Base-by-base conservation (phyloP, 345 rosid species). In the Leavenworthia alabamica region DNA sequence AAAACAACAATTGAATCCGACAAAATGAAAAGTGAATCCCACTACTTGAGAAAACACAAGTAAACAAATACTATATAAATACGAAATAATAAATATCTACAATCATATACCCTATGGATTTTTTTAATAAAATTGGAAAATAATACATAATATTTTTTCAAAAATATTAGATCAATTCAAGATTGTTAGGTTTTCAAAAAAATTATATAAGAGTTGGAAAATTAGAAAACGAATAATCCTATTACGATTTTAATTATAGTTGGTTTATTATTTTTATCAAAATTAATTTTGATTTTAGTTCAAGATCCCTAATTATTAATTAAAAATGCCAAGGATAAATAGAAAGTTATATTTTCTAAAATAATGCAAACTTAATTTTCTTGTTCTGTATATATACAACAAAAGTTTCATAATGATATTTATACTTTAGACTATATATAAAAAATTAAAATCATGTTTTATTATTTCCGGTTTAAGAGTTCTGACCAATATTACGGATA, bases 11-110 rank as follows among this genome's bases (percentile, higher is more conserved):
- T 4, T 47, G 15, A 35, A 23, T 61, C 56, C 47, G 66, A 62
- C 47, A 62, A 36, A 47, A 48, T 36, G 22, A 33, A 35, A 47
- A 47, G 7, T 7, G 26, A 23, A 61, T 36, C 66, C 27, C 46
- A 61, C 66, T 48, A 20, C 56, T 60, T 48, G 16, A 47, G n/a
- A 61, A 61, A 61, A 46, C 17, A 61, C 4, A 61, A 47, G 24
- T 13, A 47, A 61, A 61, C 35, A 47, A 61, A 24, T 12, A n/a
- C n/a, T n/a, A 61, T 23, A 37, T 9, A 61, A 15, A 47, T 9
- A 61, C 33, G 47, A 47, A 59, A 47, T 3, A 31, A 29, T 23
- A 5, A 46, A 29, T 6, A 45, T 60, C 19, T 8, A 20, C 11
- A 4, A 45, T 32, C 54, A 60, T 45, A 60, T 45, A 46, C 13